Evolutionary conservation across 495 filamentous ascomycete genomes (phyloP), one percentile per base, ranked within the genome.

Genomic region (Darksidea phi): DNA sequence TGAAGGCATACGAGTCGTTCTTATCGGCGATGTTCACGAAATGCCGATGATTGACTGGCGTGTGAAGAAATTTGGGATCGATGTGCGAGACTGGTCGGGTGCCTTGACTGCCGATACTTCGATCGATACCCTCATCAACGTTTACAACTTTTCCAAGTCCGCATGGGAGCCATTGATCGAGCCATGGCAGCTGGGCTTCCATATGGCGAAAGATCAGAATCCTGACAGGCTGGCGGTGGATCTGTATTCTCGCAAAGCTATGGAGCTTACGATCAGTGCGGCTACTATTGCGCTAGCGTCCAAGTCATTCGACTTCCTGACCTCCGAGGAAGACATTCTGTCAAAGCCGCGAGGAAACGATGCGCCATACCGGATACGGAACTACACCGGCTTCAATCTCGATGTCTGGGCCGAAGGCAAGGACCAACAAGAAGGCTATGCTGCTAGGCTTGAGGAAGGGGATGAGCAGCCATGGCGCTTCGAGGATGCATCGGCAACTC

Each of bases 61-160:
- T 69, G 86, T 98, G 59, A 95, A 95, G 75, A 84, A 86, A 34
- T 97, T 97, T 72, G 88, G 82, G 25, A 82, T 90, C 11, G 84
- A 86, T 55, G 86, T 94, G 13, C 83, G 86, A 59, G 89, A 98
- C 74, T 98, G 94, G 94, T 90, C 92, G 4, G 86, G 86, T 17
- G 87, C 86, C 11, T 79, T 97, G 75, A 90, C 84, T 66, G 91
- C 90, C 1, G 91, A 97, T 69, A 89, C 90, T 0, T 90, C 78
- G 34, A 86, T 97, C 54, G 90, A 97, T 65, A 91, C 90, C 57
- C 96, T 94, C 73, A 79, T 95, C 67, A 98, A 97, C 71, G 86
- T 97, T 51, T 97, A 95, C 79, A 98, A 97, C 73, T 98, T 98
- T 74, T 92, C 94, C 20, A 97, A 98, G 72, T 97, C 95, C 0